Percentiles rank a stretch among this genome's conserved stretches.
These are phyloP conservation scores for Fulvia fulva DNA, from an alignment of 2,329 filamentous ascomycete species.

Conservation along the genomic window DNA sequence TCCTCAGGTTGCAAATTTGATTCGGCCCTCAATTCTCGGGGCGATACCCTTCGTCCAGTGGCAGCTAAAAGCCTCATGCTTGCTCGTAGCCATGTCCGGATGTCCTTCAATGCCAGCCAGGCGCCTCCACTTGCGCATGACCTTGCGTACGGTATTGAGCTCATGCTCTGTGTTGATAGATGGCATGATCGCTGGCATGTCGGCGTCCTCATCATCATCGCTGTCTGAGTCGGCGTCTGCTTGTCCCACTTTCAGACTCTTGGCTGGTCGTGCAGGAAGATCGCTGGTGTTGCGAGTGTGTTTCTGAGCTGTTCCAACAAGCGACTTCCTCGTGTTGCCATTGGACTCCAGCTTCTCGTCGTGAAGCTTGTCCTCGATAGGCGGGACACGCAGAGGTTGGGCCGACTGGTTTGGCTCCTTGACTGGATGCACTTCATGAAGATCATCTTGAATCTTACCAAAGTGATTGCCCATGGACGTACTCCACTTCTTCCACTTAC, in stretches of 20 bases:
- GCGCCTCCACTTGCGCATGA: conserved; percentile 69
- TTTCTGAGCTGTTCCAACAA: conserved; percentile 1
- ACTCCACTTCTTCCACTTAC: conserved; percentile 72
- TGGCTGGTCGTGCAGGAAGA: conserved; percentile 10
- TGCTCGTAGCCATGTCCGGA: conserved; percentile 46
- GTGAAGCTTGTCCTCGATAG: neutral
- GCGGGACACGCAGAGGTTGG: neutral
- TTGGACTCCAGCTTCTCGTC: conserved; percentile 10
- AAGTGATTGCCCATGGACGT: conserved; percentile 62
- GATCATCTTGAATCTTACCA: conserved; percentile 58
- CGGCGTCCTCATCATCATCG: conserved; percentile 38
- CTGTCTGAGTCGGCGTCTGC: conserved; percentile 24
- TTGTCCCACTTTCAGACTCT: conserved; percentile 2
- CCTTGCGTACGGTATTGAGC: conserved; percentile 63
- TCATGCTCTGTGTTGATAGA: conserved; percentile 52
- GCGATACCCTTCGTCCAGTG: conserved; percentile 79
- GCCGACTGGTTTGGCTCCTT: conserved; percentile 21
- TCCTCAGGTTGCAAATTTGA: conserved; percentile 37
- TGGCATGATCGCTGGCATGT: conserved; percentile 36
- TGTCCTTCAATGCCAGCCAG: conserved; percentile 58
- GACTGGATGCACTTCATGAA: conserved; percentile 50
- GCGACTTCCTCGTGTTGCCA: conserved; percentile 21
- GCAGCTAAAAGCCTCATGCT: conserved; percentile 55
- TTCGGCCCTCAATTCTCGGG: conserved; percentile 73
- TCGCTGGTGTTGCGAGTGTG: conserved; percentile 11